Base-by-base conservation (phyloP, 768 basidiomycete genomes). In the Lactarius deliciosus region DNA sequence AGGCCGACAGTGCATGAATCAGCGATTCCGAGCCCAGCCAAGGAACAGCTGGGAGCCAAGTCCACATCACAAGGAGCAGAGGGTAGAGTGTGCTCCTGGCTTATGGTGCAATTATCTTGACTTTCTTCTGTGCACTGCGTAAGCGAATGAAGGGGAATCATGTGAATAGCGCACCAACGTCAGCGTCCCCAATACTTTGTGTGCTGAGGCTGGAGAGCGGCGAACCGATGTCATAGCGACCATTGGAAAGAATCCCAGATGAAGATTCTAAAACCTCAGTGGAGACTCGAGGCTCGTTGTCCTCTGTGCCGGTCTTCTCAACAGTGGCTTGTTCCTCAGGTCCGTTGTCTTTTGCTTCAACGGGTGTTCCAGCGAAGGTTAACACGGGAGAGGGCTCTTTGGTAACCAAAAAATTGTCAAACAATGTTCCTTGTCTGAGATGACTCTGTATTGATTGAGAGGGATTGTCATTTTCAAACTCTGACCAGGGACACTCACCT, bases 361-460 rank as follows among this genome's bases (percentile, higher is more conserved):
- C 30, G 9, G 47, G 20, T 15, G 25, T 53, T 13, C 34, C 38
- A 32, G 58, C 8, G 30, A 22, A 34, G 36, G 41, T 36, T n/a
- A 41, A 30, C 2, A 41, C 41, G 1, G 66, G 63, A 1, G 62
- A 54, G 15, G 32, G n/a, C 20, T 55, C 40, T 56, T 58, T 63
- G 18, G 36, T 60, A 34, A 56, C 58, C 22, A 64, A 25, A 28
- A 62, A 63, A 16, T 71, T 53, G 64, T 65, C 64, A 53, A 66
- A 70, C 60, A 73, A 70, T 69, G 75, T 74, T 66, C 70, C 72
- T 75, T 75, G 73, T 70, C 72, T 64, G 43, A 60, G 22, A 11
- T 63, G 69, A 57, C 30, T 64, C 66, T 63, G 58, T 50, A 16
- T 53, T 50, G 22, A 8, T 50, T n/a, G n/a, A 11, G 11, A 16